Evolutionary conservation across 768 basidiomycete genomes (phyloP).

Genomic region (Lactarius indigo): DNA sequence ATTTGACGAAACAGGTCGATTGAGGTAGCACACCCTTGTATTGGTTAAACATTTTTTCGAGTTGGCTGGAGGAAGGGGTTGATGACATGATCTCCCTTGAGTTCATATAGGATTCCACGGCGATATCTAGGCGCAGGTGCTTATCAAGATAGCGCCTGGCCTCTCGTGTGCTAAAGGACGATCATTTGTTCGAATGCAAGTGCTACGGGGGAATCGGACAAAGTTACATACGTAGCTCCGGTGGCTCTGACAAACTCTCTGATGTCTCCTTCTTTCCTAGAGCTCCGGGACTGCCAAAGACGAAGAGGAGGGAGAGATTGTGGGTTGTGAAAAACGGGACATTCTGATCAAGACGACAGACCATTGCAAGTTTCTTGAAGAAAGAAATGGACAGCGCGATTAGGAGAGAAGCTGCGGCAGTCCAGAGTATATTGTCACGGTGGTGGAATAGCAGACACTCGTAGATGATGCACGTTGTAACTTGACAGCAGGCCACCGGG

Average conservation of each 20-base stretch:
- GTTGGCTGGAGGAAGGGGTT: constrained; percentile 33
- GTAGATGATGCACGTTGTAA: not conserved
- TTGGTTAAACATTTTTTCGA: constrained; percentile 40
- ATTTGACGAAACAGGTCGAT: not conserved
- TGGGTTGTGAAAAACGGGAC: not conserved
- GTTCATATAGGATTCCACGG: constrained; percentile 69
- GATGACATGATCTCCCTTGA: constrained; percentile 38
- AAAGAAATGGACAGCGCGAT: constrained; percentile 7
- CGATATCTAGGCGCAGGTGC: constrained; percentile 66
- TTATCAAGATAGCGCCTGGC: constrained; percentile 68
- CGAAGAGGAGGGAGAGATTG: not conserved
- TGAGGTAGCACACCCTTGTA: constrained; percentile 39
- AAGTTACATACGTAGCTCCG: constrained; percentile 21
- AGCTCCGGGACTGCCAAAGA: constrained; percentile 15
- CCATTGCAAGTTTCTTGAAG: constrained; percentile 15
- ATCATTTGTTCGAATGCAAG: not conserved
- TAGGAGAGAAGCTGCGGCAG: not conserved
- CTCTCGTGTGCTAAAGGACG: constrained; percentile 40
- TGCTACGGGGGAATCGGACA: not conserved
- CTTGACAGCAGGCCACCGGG: not conserved
- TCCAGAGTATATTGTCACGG: not conserved
- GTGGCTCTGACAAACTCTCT: constrained; percentile 19
- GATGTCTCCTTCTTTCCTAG: constrained; percentile 18
- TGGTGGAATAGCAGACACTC: not conserved
- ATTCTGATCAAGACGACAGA: not conserved